These are phyloP conservation scores for Ambrosiella cleistominuta DNA, from an alignment of 2,329 filamentous ascomycete genomes.

Conservation along the genomic window DNA sequence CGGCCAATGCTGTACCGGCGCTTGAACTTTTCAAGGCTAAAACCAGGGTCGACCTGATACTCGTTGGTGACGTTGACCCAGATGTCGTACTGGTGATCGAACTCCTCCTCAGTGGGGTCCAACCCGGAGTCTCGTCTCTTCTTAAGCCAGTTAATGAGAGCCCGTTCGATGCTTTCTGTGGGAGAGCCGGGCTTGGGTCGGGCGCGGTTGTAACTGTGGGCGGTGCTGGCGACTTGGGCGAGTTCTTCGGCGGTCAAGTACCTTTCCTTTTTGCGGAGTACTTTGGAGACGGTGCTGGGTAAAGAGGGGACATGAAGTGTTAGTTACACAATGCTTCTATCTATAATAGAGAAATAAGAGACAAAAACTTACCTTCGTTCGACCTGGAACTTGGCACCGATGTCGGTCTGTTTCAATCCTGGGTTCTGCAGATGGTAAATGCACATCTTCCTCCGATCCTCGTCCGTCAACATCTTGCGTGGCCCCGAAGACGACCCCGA, in stretches of 20 bases:
- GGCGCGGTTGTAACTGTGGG: conserved; percentile 15
- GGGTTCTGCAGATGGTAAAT: conserved; percentile 83
- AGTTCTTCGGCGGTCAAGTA: conserved; percentile 72
- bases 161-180: too few relatives aligned
- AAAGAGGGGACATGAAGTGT: background rate
- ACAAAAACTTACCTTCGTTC: conserved; percentile 66
- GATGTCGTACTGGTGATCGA: too few relatives aligned
- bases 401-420: conserved; percentile 84
- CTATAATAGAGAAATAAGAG: background rate
- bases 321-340: background rate
- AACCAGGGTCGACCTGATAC: too few relatives aligned
- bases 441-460: conserved; percentile 84
- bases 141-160: too few relatives aligned
- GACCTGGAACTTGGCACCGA: conserved; percentile 86
- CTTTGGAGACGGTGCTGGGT: conserved; percentile 90
- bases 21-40: too few relatives aligned
- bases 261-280: conserved; percentile 83
- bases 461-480: conserved; percentile 75
- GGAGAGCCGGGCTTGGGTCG: conserved; percentile 45
- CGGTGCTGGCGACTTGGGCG: conserved; percentile 26
- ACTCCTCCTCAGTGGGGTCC: too few relatives aligned
- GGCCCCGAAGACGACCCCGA: conserved; percentile 39
- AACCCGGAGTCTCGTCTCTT: too few relatives aligned
- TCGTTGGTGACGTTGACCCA: too few relatives aligned
- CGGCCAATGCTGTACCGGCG: too few relatives aligned